Percentiles rank a stretch among this genome's conserved stretches.
Conservation (phyloP, 2,329 filamentous ascomycete genomes). For the Pyricularia sp. region DNA sequence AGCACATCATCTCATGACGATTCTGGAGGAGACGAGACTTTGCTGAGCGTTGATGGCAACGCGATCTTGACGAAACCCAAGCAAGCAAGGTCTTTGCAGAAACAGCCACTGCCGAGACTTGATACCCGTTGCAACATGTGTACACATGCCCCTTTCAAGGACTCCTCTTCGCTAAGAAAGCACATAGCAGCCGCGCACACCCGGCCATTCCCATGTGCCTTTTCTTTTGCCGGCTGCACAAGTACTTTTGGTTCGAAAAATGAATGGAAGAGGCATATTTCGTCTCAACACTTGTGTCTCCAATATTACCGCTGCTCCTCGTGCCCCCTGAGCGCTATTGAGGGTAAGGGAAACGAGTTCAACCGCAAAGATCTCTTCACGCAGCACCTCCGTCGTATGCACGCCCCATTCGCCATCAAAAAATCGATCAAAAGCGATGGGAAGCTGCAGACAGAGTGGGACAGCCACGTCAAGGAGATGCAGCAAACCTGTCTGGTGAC, state of each 20-base stretch:
- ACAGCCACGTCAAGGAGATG: conserved; percentile 58
- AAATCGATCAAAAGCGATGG: conserved; percentile 48
- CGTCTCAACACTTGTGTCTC: conserved; percentile 75
- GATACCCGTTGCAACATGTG: conserved; percentile 54
- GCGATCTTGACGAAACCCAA: conserved; percentile 25
- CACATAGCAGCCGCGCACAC: conserved; percentile 62
- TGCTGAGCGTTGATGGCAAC: conserved; percentile 21
- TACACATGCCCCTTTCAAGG: conserved; percentile 57
- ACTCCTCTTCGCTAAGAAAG: conserved; percentile 55
- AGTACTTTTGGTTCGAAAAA: conserved; percentile 90
- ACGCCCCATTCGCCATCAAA: conserved; percentile 60
- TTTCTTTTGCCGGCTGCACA: conserved; percentile 72
- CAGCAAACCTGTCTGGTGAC: conserved; percentile 64
- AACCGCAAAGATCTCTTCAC: conserved; percentile 95
- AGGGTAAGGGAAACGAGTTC: conserved; percentile 61
- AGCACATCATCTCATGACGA: conserved; percentile 31
- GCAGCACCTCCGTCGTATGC: conserved; percentile 91
- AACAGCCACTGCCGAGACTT: conserved; percentile 37
- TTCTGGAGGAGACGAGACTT: conserved; percentile 28
- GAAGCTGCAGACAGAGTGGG: conserved; percentile 54
- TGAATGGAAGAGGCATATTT: conserved; percentile 94
- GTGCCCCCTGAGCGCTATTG: conserved; percentile 42
- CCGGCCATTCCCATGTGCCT: conserved; percentile 74
- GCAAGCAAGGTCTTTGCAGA: conserved; percentile 36
- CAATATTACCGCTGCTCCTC: conserved; percentile 56